Percentiles rank a stretch among this genome's conserved stretches.
Evolutionary conservation across 495 filamentous ascomycete genomes (phyloP).

Genomic region (Achaetomiella virescens): DNA sequence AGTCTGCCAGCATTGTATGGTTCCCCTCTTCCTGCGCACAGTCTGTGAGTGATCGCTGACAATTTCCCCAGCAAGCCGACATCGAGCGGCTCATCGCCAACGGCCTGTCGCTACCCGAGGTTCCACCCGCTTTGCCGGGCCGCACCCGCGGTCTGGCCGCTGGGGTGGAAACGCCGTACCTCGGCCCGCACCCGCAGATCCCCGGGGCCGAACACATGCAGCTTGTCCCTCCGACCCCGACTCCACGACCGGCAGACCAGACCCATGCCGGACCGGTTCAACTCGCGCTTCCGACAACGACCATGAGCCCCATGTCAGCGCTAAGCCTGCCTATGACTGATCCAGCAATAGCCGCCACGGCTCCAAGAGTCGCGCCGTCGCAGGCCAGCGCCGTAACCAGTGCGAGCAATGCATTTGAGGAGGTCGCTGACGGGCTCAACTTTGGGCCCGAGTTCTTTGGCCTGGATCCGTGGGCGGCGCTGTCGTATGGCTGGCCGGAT

Average conservation of each 20-base stretch:
- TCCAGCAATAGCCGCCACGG: not conserved
- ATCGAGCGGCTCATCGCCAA: slow-evolving; percentile 39
- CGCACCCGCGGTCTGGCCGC: slow-evolving; percentile 5
- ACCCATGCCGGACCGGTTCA: not conserved
- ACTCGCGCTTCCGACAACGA: not conserved
- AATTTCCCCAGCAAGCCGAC: slow-evolving; percentile 32
- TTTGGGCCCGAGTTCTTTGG: slow-evolving; percentile 24
- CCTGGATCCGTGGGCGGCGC: slow-evolving; percentile 19
- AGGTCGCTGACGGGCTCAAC: slow-evolving; percentile 21
- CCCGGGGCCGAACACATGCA: not conserved
- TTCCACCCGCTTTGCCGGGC: not conserved
- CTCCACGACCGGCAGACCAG: not conserved
- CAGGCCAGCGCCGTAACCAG: slow-evolving; percentile 22
- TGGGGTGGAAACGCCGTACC: slow-evolving; percentile 16
- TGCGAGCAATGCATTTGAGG: slow-evolving; percentile 28
- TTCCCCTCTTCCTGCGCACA: not conserved
- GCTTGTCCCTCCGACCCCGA: not conserved
- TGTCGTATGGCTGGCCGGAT: slow-evolving; percentile 17
- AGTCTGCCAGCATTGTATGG: slow-evolving; percentile 38
- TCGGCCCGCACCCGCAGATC: not conserved
- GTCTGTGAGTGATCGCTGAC: slow-evolving; percentile 8
- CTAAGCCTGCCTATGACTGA: slow-evolving; percentile 5
- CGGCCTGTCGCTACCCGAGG: slow-evolving; percentile 22
- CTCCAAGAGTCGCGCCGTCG: slow-evolving; percentile 18
- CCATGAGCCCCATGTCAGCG: not conserved